These are phyloP conservation scores for Phytophthora aleatoria DNA, from an alignment of 352 stramenopile species.

Conservation along the genomic window DNA sequence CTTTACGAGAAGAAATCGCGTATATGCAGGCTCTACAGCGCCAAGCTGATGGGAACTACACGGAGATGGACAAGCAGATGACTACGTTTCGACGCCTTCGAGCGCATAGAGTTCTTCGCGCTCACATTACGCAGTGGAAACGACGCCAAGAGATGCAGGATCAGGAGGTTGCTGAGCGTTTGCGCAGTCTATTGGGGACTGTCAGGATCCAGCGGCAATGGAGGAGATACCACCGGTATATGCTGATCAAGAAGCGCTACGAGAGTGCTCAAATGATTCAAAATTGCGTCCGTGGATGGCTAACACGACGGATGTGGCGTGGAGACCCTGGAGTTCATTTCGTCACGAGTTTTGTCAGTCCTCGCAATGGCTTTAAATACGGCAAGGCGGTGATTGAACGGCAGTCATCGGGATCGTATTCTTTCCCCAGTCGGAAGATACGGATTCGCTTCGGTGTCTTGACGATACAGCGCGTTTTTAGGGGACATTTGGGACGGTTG, in stretches of 20 bases:
- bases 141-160: conserved; percentile 35
- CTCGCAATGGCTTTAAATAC: conserved; percentile 51
- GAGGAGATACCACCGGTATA: conserved; percentile 52
- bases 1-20: conserved; percentile 58
- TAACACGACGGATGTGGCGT: conserved; percentile 72
- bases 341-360: conserved; percentile 45
- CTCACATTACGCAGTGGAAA: conserved; percentile 51
- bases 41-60: conserved; percentile 47
- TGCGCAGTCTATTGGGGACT: conserved; percentile 52
- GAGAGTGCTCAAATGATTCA: conserved; percentile 55
- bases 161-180: conserved; percentile 34
- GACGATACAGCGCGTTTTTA: conserved; percentile 58
- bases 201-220: conserved; percentile 71
- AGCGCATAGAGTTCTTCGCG: conserved; percentile 51
- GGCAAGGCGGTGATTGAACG: conserved; percentile 46
- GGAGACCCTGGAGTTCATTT: conserved; percentile 57
- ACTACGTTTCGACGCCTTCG: conserved; percentile 51
- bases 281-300: conserved; percentile 58
- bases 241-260: conserved; percentile 55
- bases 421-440: conserved; percentile 49
- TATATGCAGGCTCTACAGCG: conserved; percentile 56
- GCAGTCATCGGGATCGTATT: conserved; percentile 56
- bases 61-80: conserved; percentile 54
- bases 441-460: conserved; percentile 41
- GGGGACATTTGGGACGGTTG: conserved; percentile 59